Percentiles rank a stretch among this genome's conserved stretches.
phyloP scores from a whole-genome alignment of 2,329 filamentous ascomycete species.

The Fusarium nisikadoi region DNA sequence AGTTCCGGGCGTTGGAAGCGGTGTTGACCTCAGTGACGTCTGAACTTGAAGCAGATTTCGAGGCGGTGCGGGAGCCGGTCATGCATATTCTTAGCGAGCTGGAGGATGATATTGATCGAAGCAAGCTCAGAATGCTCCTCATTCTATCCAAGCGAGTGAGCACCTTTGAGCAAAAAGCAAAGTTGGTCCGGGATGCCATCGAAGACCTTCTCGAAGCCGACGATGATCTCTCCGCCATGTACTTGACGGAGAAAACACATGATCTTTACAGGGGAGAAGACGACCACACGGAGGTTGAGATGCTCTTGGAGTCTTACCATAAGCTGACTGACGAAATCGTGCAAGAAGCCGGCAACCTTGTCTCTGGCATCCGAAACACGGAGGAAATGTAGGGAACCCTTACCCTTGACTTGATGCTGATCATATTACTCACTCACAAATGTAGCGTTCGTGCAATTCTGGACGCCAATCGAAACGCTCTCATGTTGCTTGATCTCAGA shows the following conservation, averaged over 20 bases:
- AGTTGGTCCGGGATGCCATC: conserved; percentile 92
- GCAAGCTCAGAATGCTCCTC: conserved; percentile 89
- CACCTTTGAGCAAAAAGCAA: conserved; percentile 97
- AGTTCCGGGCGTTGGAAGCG: conserved; percentile 94
- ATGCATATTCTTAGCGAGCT: conserved; percentile 88
- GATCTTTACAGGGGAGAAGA: conserved; percentile 79
- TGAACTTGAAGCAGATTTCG: conserved; percentile 92
- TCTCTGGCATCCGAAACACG: conserved; percentile 95
- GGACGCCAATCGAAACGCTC: conserved; percentile 95
- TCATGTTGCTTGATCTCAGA: conserved; percentile 97
- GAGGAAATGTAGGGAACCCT: conserved; percentile 86
- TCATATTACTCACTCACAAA: conserved; percentile 41
- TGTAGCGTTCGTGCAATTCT: conserved; percentile 91
- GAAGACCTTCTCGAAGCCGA: conserved; percentile 96
- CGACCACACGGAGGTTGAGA: conserved; percentile 96
- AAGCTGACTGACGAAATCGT: conserved; percentile 99
- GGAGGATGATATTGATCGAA: conserved; percentile 95
- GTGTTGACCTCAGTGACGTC: conserved; percentile 93
- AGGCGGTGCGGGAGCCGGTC: conserved; percentile 91
- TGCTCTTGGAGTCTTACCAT: conserved; percentile 96
- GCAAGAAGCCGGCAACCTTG: conserved; percentile 90
- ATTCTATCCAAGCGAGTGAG: conserved; percentile 95
- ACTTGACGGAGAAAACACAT: conserved; percentile 86
- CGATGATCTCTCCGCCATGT: conserved; percentile 95
- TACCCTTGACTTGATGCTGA: neutral